A percentile compares a stretch with the other conserved stretches of the same genome.
These are phyloP conservation scores for Geosmithia putterillii DNA, from an alignment of 2,329 filamentous ascomycete species.

Conservation along the genomic window DNA sequence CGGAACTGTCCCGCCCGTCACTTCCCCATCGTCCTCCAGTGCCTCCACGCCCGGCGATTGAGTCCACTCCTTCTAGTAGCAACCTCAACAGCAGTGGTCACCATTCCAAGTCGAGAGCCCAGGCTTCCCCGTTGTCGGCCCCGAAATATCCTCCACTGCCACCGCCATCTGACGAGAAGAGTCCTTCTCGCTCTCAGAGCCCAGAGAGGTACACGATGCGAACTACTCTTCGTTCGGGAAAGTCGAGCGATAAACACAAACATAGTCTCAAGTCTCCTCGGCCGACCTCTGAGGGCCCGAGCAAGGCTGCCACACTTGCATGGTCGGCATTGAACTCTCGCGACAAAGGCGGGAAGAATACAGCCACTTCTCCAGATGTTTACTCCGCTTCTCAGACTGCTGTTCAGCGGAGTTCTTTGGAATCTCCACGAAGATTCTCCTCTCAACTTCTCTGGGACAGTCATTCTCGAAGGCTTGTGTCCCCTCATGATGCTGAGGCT, in stretches of 20 bases:
- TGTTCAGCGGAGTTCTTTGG: constrained; percentile 13
- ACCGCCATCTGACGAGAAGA: constrained; percentile 1
- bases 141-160: not conserved
- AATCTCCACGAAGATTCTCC: constrained; percentile 18
- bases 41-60: constrained; percentile 40
- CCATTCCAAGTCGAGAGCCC: not conserved
- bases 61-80: constrained; percentile 14
- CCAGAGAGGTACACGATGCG: constrained; percentile 51
- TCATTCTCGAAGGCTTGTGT: constrained; percentile 37
- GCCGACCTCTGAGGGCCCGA: constrained; percentile 38
- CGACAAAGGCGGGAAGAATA: constrained; percentile 14
- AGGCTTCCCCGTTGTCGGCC: not conserved
- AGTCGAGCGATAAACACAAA: constrained; percentile 29
- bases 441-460: constrained; percentile 38
- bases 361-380: not conserved
- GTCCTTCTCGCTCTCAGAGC: constrained; percentile 30
- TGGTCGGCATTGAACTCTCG: constrained; percentile 37
- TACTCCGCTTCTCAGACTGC: constrained; percentile 1
- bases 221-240: constrained; percentile 44
- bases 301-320: constrained; percentile 51
- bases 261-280: constrained; percentile 26
- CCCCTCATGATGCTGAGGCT: constrained; percentile 19
- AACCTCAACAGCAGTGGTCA: not conserved
- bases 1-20: constrained; percentile 62
- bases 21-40: constrained; percentile 45